These are phyloP conservation scores for Amylocystis lapponica DNA, from an alignment of 768 basidiomycete species.

Conservation along the genomic window DNA sequence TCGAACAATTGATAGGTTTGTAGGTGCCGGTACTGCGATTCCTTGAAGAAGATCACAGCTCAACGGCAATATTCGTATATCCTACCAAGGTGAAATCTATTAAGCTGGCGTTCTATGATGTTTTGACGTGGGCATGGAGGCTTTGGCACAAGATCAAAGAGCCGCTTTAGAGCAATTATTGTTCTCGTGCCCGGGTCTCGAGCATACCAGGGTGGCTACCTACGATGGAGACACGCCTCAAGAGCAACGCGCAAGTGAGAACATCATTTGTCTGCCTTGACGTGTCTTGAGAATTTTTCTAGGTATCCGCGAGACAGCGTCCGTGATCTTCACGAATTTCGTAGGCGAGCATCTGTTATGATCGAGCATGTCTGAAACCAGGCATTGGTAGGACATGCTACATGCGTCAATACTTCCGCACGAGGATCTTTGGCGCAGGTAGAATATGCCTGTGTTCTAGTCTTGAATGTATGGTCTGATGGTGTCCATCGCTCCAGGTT, in stretches of 20 bases:
- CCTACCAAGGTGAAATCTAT: constrained; percentile 66
- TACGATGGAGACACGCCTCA: constrained; percentile 88
- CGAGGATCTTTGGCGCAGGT: constrained; percentile 81
- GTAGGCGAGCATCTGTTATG: constrained; percentile 31
- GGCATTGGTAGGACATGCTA: constrained; percentile 65
- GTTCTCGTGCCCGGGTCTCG: constrained; percentile 52
- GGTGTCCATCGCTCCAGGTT: constrained; percentile 42
- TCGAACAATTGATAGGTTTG: not conserved
- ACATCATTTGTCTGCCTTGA: not conserved
- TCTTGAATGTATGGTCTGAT: constrained; percentile 5
- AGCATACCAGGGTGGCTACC: constrained; percentile 61
- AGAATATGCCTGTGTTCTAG: constrained; percentile 6
- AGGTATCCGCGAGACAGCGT: constrained; percentile 70
- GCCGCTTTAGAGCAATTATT: constrained; percentile 64
- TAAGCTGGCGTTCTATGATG: not conserved
- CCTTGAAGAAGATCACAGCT: constrained; percentile 51
- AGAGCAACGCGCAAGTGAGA: constrained; percentile 54
- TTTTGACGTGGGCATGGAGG: constrained; percentile 45
- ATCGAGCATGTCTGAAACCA: too few species aligned
- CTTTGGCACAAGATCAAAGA: constrained; percentile 85
- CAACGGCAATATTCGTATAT: constrained; percentile 81
- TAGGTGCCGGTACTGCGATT: constrained; percentile 68
- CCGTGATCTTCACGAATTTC: constrained; percentile 87
- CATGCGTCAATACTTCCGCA: constrained; percentile 82
- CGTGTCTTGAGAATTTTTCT: not conserved